Evolutionary conservation across 2,329 filamentous ascomycete species (phyloP), one percentile per base, ranked within the genome.

Genomic region (Colletotrichum sp.): DNA sequence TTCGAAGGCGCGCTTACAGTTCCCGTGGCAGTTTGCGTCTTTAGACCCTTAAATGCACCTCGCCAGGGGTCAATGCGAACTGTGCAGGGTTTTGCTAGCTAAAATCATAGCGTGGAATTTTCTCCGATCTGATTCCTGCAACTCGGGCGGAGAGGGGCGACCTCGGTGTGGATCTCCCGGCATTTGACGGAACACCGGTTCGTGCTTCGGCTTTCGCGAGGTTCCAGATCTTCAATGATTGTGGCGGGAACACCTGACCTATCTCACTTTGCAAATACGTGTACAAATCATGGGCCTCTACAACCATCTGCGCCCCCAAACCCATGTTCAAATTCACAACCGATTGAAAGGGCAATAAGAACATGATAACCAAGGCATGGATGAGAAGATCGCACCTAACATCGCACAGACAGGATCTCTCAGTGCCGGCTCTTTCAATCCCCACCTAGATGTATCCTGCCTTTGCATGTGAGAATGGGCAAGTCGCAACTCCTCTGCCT

Each of bases 381-480:
- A 25, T 13, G 44, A 22, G 12, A 4, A 52, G 44, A 52, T n/a
- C n/a, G 44, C 19, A 52, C 19, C 19, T 13, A 12, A 12, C 19
- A 34, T 61, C 13, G 15, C 59, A n/a, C 11, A 22, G 59, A 30
- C 8, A 61, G 16, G n/a, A 32, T 12, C 32, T 59, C 16, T 30
- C 39, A 28, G 25, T 27, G 27, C 22, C 13, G 25, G 8, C 55
- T 6, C 28, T 30, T 16, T 30, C 55, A 59, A 30, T 9, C 27
- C 6, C 55, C 55, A 16, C 27, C 39, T 66, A 32, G 16, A 19
- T 19, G 36, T 25, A 22, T 8, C 65, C 44, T 9, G 60, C 27
- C 34, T 70, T 74, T 16, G 71, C 66, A n/a, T 72, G 48, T 11
- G 72, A 72, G 27, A 75, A 72, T 16, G 68, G 68, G 22, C 72